These are phyloP conservation scores for Trichosporon sp. DNA, from an alignment of 1,284 basidiomycete genomes.

Conservation along the genomic window DNA sequence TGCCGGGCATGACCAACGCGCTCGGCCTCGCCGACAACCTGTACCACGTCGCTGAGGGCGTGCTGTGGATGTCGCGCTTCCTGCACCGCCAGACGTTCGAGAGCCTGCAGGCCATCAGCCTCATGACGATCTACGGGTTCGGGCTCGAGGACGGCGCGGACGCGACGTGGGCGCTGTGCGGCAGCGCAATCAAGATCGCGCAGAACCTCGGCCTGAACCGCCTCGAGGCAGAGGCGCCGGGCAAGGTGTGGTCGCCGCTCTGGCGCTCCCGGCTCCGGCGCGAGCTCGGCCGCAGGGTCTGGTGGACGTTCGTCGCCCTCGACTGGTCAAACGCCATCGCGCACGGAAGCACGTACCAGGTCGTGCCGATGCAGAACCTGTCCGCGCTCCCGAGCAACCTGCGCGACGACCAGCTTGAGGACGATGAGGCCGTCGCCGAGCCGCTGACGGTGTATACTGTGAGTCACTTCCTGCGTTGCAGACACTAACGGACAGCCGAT, in stretches of 20 bases:
- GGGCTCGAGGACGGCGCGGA: constrained; percentile 19
- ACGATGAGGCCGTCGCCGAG: constrained; percentile 7
- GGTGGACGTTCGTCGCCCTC: constrained; percentile 27
- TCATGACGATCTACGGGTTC: constrained; percentile 22
- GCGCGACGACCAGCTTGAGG: constrained; percentile 21
- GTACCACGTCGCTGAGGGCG: constrained; percentile 20
- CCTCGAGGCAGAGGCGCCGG: constrained; percentile 19
- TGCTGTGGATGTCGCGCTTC: constrained; percentile 22
- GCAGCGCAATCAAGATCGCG: constrained; percentile 25
- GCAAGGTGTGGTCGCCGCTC: constrained; percentile 17
- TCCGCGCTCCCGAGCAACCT: constrained; percentile 23
- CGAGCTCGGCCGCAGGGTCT: constrained; percentile 24
- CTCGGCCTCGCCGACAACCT: constrained; percentile 14
- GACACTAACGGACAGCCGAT: constrained; percentile 9
- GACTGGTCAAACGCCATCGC: constrained; percentile 27
- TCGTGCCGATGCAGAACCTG: constrained; percentile 27
- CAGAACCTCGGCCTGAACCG: constrained; percentile 29
- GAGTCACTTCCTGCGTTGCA: neutral
- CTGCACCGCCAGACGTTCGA: constrained; percentile 20
- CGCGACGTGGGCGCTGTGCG: constrained; percentile 19
- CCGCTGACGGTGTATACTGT: constrained; percentile 17
- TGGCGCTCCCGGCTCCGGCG: constrained; percentile 19
- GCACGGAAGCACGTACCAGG: constrained; percentile 20
- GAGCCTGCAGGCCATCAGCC: constrained; percentile 21
- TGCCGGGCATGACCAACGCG: constrained; percentile 12